These are phyloP conservation scores for Curvularia spicifera DNA, from an alignment of 2,329 filamentous ascomycete species.

Conservation along the genomic window DNA sequence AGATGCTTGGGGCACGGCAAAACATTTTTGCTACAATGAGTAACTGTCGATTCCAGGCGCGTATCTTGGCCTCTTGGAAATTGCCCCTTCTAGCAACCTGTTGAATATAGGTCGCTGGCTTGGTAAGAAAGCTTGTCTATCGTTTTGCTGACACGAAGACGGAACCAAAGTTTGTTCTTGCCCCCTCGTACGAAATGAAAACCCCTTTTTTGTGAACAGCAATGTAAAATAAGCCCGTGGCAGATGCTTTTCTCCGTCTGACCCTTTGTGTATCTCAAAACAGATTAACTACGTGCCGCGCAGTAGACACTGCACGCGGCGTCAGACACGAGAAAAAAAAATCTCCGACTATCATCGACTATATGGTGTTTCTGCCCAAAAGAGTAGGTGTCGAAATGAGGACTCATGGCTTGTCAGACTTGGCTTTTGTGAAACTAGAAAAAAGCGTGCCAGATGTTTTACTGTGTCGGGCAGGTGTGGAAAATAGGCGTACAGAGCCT, in stretches of 20 bases:
- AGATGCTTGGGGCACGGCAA: neutral
- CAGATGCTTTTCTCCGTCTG: neutral
- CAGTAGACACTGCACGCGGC: neutral
- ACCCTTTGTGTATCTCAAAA: neutral
- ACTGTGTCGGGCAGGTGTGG: slow-evolving; percentile 16
- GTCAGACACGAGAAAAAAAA: slow-evolving; percentile 1
- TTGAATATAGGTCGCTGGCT: slow-evolving; percentile 13
- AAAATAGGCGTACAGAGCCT: slow-evolving; percentile 19
- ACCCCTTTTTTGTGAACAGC: neutral
- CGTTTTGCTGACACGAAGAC: neutral
- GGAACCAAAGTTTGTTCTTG: neutral
- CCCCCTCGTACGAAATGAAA: neutral
- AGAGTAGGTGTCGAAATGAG: slow-evolving; percentile 14
- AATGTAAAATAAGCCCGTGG: neutral
- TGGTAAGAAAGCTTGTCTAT: slow-evolving; percentile 11
- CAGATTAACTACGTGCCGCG: neutral
- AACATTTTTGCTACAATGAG: slow-evolving; percentile 7
- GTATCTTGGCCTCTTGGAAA: slow-evolving; percentile 9
- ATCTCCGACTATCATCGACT: neutral
- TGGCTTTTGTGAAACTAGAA: slow-evolving; percentile 2
- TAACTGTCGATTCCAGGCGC: slow-evolving; percentile 16
- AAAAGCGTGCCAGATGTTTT: neutral
- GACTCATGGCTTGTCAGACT: slow-evolving; percentile 15
- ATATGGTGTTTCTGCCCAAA: slow-evolving; percentile 5
- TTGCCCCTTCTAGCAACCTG: slow-evolving; percentile 6